Base-by-base conservation (phyloP, 352 stramenopile genomes). In the Paralagenidium karlingii region DNA sequence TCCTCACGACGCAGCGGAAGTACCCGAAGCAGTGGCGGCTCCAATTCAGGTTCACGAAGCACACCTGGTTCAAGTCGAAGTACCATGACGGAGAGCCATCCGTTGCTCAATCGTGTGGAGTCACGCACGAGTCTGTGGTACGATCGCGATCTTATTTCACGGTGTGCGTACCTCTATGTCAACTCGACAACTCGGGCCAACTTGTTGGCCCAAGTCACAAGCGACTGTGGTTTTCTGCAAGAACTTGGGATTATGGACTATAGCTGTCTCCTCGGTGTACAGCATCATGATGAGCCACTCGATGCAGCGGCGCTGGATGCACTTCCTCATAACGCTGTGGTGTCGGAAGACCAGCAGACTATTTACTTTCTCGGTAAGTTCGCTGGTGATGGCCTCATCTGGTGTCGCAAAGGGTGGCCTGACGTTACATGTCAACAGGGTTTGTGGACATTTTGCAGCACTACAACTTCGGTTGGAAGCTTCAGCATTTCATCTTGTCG, bases 241-340 rank as follows among this genome's bases (percentile, higher is more conserved):
- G 73, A 88, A 38, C 58, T 91, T 24, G 75, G 73, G 11, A 88
- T 91, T 40, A 91, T 91, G 74, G 77, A 91, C 44, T 91, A 91
- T 47, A 91, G 77, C 43, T 91, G 68, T 25, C 49, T 91, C 31
- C 52, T 91, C 2, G 77, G 77, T 4, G 82, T 88, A 20, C 68
- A 75, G 3, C 60, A 77, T 29, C 78, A 82, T 40, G 56, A 62
- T 24, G 38, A 49, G 16, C 50, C 47, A 5, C 51, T 84, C 34
- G 66, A 80, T 16, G 38, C 62, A 3, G 47, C 63, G 3, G 50
- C 71, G 31, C 44, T 85, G 26, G 59, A 73, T 13, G 58, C 58
- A 25, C 37, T 86, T 22, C 68, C 68, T 6, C 63, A 84, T 43
- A 91, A 91, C 49, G 77, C 77, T 3, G 67, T 91, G 2, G 63